Percentiles rank a stretch among this genome's conserved stretches.
These are phyloP conservation scores for Goniomonas avonlea DNA, from an alignment of 78 protist species.

Conservation along the genomic window DNA sequence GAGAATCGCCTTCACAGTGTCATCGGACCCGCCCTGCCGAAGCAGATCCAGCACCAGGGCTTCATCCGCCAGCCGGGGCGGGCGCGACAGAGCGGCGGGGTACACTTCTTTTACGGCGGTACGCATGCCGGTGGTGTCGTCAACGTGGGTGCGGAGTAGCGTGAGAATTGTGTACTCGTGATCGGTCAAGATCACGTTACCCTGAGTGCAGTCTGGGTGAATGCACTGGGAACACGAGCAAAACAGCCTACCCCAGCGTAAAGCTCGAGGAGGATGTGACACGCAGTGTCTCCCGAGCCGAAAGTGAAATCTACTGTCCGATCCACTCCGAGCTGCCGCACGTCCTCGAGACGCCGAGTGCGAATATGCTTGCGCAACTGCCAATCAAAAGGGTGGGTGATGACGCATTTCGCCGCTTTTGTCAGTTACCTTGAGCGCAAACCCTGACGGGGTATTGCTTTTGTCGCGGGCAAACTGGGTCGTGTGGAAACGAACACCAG, in stretches of 20 bases:
- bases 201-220: background rate
- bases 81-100: constrained; percentile 16
- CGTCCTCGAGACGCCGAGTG: constrained; percentile 52
- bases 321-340: constrained; percentile 82
- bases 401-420: too few relatives aligned
- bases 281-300: constrained; percentile 57
- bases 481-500: constrained; percentile 77
- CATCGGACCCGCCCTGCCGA: background rate
- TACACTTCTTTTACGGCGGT: constrained; percentile 55
- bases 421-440: constrained; percentile 63
- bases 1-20: too few relatives aligned
- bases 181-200: constrained; percentile 55
- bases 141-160: constrained; percentile 44
- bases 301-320: constrained; percentile 74
- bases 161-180: constrained; percentile 33
- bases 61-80: background rate
- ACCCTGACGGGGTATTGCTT: constrained; percentile 60
- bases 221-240: background rate
- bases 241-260: constrained; percentile 21
- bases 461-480: constrained; percentile 71
- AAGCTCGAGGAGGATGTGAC: constrained; percentile 60
- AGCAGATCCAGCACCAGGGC: background rate
- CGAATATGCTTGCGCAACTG: constrained; percentile 85
- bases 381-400: too few relatives aligned
- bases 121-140: constrained; percentile 28